phyloP scores from a whole-genome alignment of 2,329 filamentous ascomycete species.

The Leptographium procerum region DNA sequence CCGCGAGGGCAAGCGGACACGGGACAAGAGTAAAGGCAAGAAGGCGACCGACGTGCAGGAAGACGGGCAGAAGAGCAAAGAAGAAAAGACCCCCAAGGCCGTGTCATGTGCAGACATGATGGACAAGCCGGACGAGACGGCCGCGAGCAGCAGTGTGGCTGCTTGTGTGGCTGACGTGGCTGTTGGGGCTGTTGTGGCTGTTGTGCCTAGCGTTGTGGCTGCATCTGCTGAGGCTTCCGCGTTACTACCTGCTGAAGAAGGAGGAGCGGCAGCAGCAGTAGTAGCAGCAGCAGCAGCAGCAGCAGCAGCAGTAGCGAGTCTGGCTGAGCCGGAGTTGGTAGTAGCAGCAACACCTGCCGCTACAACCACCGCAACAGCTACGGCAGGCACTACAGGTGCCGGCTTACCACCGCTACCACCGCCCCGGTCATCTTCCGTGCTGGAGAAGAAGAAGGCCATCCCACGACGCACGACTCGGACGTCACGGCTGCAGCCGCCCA shows the following conservation, averaged over 20 bases:
- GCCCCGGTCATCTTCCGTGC: not conserved
- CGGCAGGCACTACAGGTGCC: too few relatives aligned
- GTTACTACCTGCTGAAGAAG: not conserved
- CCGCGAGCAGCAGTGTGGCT: too few relatives aligned
- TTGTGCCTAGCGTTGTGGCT: too few relatives aligned
- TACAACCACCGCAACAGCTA: too few relatives aligned
- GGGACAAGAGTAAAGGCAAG: not conserved
- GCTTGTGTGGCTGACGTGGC: not conserved
- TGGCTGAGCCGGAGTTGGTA: too few relatives aligned
- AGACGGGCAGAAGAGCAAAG: not conserved
- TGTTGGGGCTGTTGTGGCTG: not conserved
- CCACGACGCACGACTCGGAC: slow-evolving; percentile 9
- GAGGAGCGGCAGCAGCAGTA: too few relatives aligned
- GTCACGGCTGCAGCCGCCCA: slow-evolving; percentile 11
- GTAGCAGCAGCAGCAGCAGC: too few relatives aligned
- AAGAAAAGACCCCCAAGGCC: not conserved
- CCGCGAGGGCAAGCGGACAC: slow-evolving; percentile 1
- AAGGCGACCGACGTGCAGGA: too few relatives aligned
- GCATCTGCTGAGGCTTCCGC: too few relatives aligned
- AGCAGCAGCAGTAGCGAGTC: too few relatives aligned
- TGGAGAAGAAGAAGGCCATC: slow-evolving; percentile 6
- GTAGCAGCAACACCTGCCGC: too few relatives aligned
- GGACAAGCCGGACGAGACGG: not conserved
- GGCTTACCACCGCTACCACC: too few relatives aligned
- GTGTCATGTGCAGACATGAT: not conserved